phyloP scores from a whole-genome alignment of 129 eudicot species.

The Ambrosia artemisiifolia region DNA sequence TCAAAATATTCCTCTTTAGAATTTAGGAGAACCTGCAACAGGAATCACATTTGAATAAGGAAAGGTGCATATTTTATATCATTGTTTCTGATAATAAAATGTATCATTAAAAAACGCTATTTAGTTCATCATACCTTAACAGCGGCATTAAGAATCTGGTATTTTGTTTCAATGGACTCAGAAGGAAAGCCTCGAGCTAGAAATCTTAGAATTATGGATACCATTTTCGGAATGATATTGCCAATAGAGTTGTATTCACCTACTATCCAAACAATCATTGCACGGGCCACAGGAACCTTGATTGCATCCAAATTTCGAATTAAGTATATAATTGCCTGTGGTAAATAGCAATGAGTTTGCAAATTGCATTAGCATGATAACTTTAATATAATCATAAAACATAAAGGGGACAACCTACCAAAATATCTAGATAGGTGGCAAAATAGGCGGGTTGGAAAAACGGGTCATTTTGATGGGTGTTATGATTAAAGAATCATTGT shows the following conservation, averaged over 20 bases:
- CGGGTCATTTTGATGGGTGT: not conserved
- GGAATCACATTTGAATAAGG: conserved; percentile 13
- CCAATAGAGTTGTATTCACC: conserved; percentile 83
- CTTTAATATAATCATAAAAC: conserved; percentile 3
- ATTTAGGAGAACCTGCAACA: conserved; percentile 63
- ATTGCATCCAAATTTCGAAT: conserved; percentile 70
- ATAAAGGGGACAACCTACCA: not conserved
- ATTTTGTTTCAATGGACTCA: conserved; percentile 87
- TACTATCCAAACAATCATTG: conserved; percentile 71
- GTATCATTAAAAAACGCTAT: not conserved
- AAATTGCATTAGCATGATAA: conserved; percentile 10
- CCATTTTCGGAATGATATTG: conserved; percentile 54
- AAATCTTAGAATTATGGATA: conserved; percentile 58
- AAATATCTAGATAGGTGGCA: conserved; percentile 11
- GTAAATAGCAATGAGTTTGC: conserved; percentile 7
- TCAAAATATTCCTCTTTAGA: conserved; percentile 52
- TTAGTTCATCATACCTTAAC: conserved; percentile 55
- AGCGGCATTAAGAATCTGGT: conserved; percentile 77
- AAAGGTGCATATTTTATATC: not conserved
- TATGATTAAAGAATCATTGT: not conserved
- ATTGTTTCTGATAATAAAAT: conserved; percentile 3
- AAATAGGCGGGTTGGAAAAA: not conserved
- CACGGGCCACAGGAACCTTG: conserved; percentile 80
- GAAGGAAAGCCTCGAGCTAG: conserved; percentile 62
- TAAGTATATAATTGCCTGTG: conserved; percentile 76